Base-by-base conservation (phyloP, 768 basidiomycete genomes). In the Tricholomella constricta region DNA sequence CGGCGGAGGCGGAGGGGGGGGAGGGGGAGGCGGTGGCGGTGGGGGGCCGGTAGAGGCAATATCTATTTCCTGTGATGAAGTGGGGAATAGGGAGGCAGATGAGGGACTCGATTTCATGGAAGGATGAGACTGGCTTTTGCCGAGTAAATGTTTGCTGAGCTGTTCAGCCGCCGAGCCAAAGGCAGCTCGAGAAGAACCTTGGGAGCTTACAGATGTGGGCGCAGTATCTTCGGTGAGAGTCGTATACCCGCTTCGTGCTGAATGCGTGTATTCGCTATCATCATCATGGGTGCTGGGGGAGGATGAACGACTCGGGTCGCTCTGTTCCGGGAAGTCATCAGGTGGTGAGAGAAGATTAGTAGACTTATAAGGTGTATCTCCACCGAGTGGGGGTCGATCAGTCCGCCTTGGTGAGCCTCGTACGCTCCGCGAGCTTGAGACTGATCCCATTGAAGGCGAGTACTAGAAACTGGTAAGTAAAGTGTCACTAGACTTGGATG, bases 381-480 rank as follows among this genome's bases (percentile, higher is more conserved):
- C 63, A 6, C 73, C 76, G 48, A 78, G 67, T 34, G 71, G 68
- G 17, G 78, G 72, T 35, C 78, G 71, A 36, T 81, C 81, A 19
- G 75, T 74, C 17, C 81, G 80, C 57, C 85, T 78, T 35, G 89
- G 88, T 3, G 88, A 89, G 17, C 78, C 83, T 57, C 86, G 78
- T 32, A 88, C 75, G 62, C 86, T 90, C 45, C 88, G 80, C 35
- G 85, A 81, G 64, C 81, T 86, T 6, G 84, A 81, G 26, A 81
- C 67, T 32, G 81, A 75, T n/a, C 76, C 81, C 41, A 81, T 76
- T 57, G 83, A 75, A 14, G 83, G 82, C 40, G 81, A 80, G 63
- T 86, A 85, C 87, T 90, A 57, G 42, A 7, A 36, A 47, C 31
- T 9, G 3, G 51, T 22, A 32, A 32, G 47, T 52, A 29, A 57